Evolutionary conservation across 1,139 yeast species (phyloP).

Genomic region (Debaryomyces udenii): DNA sequence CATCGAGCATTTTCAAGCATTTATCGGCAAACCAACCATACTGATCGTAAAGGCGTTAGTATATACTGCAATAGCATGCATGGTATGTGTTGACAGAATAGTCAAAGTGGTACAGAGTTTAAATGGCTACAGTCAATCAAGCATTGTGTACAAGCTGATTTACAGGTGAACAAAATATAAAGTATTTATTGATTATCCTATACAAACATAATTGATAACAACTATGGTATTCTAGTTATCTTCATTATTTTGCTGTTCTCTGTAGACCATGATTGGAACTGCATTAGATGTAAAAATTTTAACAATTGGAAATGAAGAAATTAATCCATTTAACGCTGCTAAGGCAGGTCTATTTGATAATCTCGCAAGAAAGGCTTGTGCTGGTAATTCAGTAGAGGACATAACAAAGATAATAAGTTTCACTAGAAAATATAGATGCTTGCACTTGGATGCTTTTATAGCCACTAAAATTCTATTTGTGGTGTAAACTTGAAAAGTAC

Average conservation of each 20-base stretch:
- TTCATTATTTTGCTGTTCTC: slow-evolving; percentile 24
- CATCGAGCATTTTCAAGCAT: slow-evolving; percentile 15
- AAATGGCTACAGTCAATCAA: slow-evolving; percentile 1
- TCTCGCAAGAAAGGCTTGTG: slow-evolving; percentile 46
- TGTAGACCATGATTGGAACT: slow-evolving; percentile 53
- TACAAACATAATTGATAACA: slow-evolving; percentile 6
- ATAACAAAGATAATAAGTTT: slow-evolving; percentile 3
- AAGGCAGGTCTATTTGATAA: slow-evolving; percentile 58
- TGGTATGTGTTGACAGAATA: too few species aligned
- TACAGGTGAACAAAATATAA: slow-evolving; percentile 2
- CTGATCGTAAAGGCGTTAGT: not conserved
- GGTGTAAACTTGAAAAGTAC: not conserved
- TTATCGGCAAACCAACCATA: slow-evolving; percentile 5
- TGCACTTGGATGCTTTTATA: not conserved
- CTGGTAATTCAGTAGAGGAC: slow-evolving; percentile 37
- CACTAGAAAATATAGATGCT: not conserved
- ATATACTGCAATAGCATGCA: too few species aligned
- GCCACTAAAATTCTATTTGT: slow-evolving; percentile 1
- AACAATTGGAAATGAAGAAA: slow-evolving; percentile 61
- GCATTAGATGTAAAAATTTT: slow-evolving; percentile 62
- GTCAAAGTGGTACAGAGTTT: too few species aligned
- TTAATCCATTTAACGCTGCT: slow-evolving; percentile 60
- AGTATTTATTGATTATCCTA: slow-evolving; percentile 4
- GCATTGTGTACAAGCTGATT: slow-evolving; percentile 9
- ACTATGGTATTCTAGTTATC: slow-evolving; percentile 4